Evolutionary conservation across 352 stramenopile genomes (phyloP), one percentile per base, ranked within the genome.

Genomic region (Thalassiosira ordinaria): DNA sequence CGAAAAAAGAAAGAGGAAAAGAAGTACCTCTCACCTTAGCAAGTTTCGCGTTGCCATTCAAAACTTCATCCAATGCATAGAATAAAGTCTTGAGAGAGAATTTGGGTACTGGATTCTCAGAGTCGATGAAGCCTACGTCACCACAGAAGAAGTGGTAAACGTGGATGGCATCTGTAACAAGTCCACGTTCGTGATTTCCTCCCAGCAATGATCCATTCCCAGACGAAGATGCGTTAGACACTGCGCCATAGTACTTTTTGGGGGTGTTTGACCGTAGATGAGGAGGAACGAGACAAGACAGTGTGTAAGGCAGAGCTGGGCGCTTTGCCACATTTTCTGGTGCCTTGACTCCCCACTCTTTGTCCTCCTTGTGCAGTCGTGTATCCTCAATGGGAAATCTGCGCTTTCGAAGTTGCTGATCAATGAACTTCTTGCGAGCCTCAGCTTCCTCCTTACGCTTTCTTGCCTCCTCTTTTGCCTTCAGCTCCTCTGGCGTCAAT

Each of bases 111-210:
- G 84, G 47, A 62, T 76, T 29, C n/a, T 83, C 63, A 27, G 59
- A 44, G 29, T 78, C 68, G 47, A 26, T 74, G 44, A 85, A 84
- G 27, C 80, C 77, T 14, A 93, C 70, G 74, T 93, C 87, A 13
- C 89, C 89, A 22, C 80, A 81, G 69, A 93, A 92, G 57, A 93
- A 93, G 59, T 92, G 85, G 60, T 88, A 93, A 9, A 92, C 75
- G 29, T 90, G 79, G 24, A 93, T 75, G 1, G 87, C 59, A 76
- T 93, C 87, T 41, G 86, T 72, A 49, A 91, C 72, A 1, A 93
- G 56, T 33, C 84, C 84, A 51, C 74, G 59, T 57, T 76, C 68
- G 49, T 67, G 63, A 49, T 74, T 53, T n/a, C 49, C 44, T 18
- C 71, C 69, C 14, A 79, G 53, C 55, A 69, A 53, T 24, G 59